Evolutionary conservation across 495 filamentous ascomycete species (phyloP), one percentile per base, ranked within the genome.

Genomic region (Talaromyces ruber): DNA sequence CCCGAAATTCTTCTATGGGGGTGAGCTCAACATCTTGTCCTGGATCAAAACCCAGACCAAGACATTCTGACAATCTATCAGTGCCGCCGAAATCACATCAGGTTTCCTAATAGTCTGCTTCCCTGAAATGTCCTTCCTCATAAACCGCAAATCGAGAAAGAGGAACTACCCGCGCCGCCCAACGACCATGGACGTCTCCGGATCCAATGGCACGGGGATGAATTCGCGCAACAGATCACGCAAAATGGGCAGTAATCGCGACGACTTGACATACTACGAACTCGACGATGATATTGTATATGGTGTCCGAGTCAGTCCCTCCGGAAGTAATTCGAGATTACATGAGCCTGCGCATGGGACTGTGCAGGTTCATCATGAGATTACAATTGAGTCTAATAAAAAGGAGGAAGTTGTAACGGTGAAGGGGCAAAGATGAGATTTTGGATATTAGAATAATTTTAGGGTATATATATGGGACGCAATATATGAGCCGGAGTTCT

Each of bases 1-100:
- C 66, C 70, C 3, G 58, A 60, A n/a, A 70, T 74, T 16, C 43
- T 64, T 16, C 61, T 65, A n/a, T 71, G 66, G 67, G 65, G 62
- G 63, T 67, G 45, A 28, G 65, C 12, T 7, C 8, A 34, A 21
- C 8, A 9, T 2, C 34, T 12, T 43, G n/a, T 37, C 11, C 1
- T 16, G n/a, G n/a, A n/a, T n/a, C n/a, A n/a, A n/a, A n/a, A n/a
- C n/a, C n/a, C n/a, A 30, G 25, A 26, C 14, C 1, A 21, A 21
- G 18, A 22, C 4, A 37, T 61, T 34, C 57, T 61, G 25, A 64
- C 28, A 7, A 25, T 16, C 29, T 32, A 14, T 22, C 39, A 64
- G 62, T 24, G 25, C 32, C 18, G 62, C 62, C 43, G 62, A 64
- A 59, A 26, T 61, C 12, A 61, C 58, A 3, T 52, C 62, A 21